Evolutionary conservation across 2,329 filamentous ascomycete genomes (phyloP).

Genomic region (Huntiella omanensis): DNA sequence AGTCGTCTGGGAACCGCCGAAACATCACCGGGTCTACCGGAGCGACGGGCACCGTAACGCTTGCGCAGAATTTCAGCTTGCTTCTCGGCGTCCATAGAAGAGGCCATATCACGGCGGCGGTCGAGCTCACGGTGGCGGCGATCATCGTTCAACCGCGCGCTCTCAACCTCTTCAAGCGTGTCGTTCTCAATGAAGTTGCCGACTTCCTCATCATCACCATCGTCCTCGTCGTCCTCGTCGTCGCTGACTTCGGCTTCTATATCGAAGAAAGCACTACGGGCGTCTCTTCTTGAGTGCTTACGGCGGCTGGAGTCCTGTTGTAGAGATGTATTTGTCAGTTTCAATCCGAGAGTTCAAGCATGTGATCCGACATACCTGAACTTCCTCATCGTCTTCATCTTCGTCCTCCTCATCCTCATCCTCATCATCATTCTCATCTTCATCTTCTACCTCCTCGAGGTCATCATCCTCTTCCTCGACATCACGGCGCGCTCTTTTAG

Average conservation of each 20-base stretch:
- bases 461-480: conserved; percentile 9
- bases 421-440: conserved; percentile 22
- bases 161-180: conserved; percentile 77
- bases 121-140: conserved; percentile 87
- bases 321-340: not conserved
- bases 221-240: conserved; percentile 71
- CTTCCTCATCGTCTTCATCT: conserved; percentile 32
- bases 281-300: conserved; percentile 55
- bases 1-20: conserved; percentile 69
- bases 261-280: conserved; percentile 80
- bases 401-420: conserved; percentile 20
- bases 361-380: conserved; percentile 29
- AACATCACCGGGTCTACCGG: conserved; percentile 47
- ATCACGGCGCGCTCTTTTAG: conserved; percentile 4
- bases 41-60: conserved; percentile 65
- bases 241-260: conserved; percentile 96
- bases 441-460: conserved; percentile 8
- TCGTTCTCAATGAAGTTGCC: conserved; percentile 77
- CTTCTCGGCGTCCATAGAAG: conserved; percentile 82
- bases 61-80: conserved; percentile 74
- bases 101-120: conserved; percentile 69
- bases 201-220: conserved; percentile 68
- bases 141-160: conserved; percentile 68
- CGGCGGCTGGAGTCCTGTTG: conserved; percentile 41
- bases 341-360: not conserved